Evolutionary conservation across 129 eudicot genomes (phyloP).

Genomic region (Artemisia annua): DNA sequence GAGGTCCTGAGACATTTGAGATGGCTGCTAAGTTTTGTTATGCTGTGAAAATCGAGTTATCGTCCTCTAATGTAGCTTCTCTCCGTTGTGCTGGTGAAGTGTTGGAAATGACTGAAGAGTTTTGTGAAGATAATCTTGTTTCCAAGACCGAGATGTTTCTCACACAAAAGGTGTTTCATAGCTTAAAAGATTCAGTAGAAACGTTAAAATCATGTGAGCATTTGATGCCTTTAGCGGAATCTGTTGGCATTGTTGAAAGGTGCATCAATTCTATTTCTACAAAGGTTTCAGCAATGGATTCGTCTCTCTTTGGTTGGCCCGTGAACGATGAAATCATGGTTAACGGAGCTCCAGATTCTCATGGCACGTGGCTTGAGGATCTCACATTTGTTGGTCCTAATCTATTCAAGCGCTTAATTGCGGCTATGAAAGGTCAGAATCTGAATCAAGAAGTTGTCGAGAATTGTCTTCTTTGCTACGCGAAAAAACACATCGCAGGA

Average conservation of each 20-base stretch:
- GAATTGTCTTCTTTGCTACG: constrained; percentile 30
- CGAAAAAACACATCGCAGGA: constrained; percentile 63
- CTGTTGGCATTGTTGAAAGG: constrained; percentile 61
- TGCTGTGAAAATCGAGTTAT: constrained; percentile 73
- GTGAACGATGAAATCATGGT: constrained; percentile 39
- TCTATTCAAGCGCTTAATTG: constrained; percentile 23
- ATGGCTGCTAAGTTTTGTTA: constrained; percentile 86
- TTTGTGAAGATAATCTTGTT: constrained; percentile 70
- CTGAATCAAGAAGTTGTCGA: constrained; percentile 25
- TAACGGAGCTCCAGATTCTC: constrained; percentile 7
- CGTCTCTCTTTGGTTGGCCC: constrained; percentile 83
- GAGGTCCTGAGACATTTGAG: constrained; percentile 87
- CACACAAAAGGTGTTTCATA: constrained; percentile 56
- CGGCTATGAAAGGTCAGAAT: constrained; percentile 26
- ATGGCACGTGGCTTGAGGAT: constrained; percentile 65
- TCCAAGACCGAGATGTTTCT: constrained; percentile 68
- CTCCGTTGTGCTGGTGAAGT: constrained; percentile 90
- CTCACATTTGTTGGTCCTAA: constrained; percentile 35
- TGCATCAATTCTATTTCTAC: constrained; percentile 65
- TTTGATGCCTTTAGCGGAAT: constrained; percentile 64
- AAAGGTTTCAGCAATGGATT: constrained; percentile 58
- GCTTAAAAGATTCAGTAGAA: constrained; percentile 52
- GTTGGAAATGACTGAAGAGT: constrained; percentile 82
- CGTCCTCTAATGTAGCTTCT: constrained; percentile 67
- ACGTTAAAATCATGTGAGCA: constrained; percentile 63